Percentiles rank a stretch among this genome's conserved stretches.
Conservation (phyloP, 352 stramenopile species). For the Globisporangium echinulatum region DNA sequence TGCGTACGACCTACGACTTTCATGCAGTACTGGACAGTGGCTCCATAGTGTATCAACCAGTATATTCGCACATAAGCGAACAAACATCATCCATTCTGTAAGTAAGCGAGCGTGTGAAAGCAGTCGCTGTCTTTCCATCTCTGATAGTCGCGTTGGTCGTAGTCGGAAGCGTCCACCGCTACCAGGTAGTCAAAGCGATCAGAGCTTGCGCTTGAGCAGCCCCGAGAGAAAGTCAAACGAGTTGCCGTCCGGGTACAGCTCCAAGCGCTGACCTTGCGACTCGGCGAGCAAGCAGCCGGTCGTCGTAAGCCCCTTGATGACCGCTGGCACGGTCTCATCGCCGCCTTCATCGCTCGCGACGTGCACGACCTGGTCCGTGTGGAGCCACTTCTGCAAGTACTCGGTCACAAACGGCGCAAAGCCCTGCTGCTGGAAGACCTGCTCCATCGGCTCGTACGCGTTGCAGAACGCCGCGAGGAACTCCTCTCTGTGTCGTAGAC, state of each 20-base stretch:
- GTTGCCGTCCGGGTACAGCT: constrained; percentile 88
- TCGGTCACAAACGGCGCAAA: constrained; percentile 83
- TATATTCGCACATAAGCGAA: background rate
- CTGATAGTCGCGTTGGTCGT: too few species aligned
- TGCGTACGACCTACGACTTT: too few species aligned
- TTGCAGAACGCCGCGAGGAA: constrained; percentile 88
- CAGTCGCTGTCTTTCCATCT: too few species aligned
- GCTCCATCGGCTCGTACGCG: constrained; percentile 81
- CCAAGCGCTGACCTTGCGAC: constrained; percentile 52
- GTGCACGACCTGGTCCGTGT: constrained; percentile 80
- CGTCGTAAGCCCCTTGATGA: constrained; percentile 73
- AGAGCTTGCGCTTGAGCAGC: constrained; percentile 84
- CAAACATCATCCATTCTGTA: too few species aligned
- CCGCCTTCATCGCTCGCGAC: constrained; percentile 36
- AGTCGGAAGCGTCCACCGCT: too few species aligned
- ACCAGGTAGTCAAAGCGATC: background rate
- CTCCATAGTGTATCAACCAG: background rate
- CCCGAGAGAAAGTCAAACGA: constrained; percentile 86
- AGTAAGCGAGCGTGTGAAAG: too few species aligned
- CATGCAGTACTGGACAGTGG: background rate
- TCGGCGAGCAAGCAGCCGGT: constrained; percentile 80
- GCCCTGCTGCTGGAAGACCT: constrained; percentile 68
- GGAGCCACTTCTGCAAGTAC: constrained; percentile 82
- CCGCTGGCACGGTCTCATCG: constrained; percentile 28
- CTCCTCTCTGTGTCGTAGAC: constrained; percentile 47